Conservation (phyloP, 495 filamentous ascomycete species). For the Rhizodiscina lignyota region DNA sequence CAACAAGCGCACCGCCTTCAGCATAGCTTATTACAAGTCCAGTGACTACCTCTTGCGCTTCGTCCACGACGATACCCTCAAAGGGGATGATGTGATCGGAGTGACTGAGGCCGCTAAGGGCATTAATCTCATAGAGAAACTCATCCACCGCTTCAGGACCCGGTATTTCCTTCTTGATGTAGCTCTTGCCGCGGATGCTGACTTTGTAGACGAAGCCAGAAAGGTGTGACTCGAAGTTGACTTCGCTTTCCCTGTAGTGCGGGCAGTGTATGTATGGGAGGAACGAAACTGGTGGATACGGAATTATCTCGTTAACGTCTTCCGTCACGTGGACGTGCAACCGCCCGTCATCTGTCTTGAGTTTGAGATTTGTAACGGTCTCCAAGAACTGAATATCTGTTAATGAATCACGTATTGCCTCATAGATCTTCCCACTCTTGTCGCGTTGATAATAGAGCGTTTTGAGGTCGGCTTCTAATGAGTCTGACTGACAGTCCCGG, state of each 20-base stretch:
- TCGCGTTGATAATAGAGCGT: slow-evolving; percentile 72
- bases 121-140: slow-evolving; percentile 96
- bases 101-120: slow-evolving; percentile 58
- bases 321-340: slow-evolving; percentile 98
- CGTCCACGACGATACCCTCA: slow-evolving; percentile 71
- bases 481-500: slow-evolving; percentile 50
- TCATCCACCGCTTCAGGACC: slow-evolving; percentile 93
- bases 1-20: slow-evolving; percentile 70
- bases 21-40: slow-evolving; percentile 85
- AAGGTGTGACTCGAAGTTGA: slow-evolving; percentile 80
- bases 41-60: slow-evolving; percentile 50
- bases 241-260: slow-evolving; percentile 49
- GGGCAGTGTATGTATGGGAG: slow-evolving; percentile 59
- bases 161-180: slow-evolving; percentile 97
- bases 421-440: slow-evolving; percentile 89
- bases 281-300: slow-evolving; percentile 60
- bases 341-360: slow-evolving; percentile 76
- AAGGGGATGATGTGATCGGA: slow-evolving; percentile 73
- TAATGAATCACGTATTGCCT: slow-evolving; percentile 84
- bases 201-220: slow-evolving; percentile 98
- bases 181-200: slow-evolving; percentile 26
- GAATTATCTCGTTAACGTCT: slow-evolving; percentile 88
- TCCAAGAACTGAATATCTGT: slow-evolving; percentile 87
- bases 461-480: slow-evolving; percentile 70
- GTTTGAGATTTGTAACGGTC: slow-evolving; percentile 89